These are phyloP conservation scores for Aspergillus felis DNA, from an alignment of 2,329 filamentous ascomycete genomes.

Conservation along the genomic window DNA sequence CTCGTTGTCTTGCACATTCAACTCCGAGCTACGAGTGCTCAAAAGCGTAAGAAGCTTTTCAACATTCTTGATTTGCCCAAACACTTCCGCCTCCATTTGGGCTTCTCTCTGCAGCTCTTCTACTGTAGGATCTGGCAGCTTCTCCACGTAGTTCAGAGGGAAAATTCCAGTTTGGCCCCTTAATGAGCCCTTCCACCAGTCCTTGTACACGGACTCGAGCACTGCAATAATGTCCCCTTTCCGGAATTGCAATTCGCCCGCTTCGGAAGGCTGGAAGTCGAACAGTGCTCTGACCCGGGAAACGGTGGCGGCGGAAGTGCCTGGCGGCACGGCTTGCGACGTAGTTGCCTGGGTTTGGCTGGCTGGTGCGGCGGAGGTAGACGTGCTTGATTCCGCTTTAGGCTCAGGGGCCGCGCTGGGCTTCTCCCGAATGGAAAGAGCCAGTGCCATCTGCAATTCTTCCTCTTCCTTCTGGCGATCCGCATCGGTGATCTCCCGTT, in stretches of 20 bases:
- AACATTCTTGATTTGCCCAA: conserved; percentile 72
- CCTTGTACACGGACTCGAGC: conserved; percentile 95
- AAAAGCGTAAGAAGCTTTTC: conserved; percentile 81
- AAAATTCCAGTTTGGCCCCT: conserved; percentile 96
- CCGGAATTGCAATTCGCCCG: conserved; percentile 90
- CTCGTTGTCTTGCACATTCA: conserved; percentile 88
- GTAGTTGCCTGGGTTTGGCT: conserved; percentile 40
- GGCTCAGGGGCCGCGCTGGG: conserved; percentile 35
- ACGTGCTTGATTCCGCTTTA: conserved; percentile 34
- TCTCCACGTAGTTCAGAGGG: conserved; percentile 97
- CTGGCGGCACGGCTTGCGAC: conserved; percentile 63
- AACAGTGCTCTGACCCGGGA: conserved; percentile 90
- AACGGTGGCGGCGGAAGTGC: conserved; percentile 93
- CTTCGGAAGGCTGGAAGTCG: conserved; percentile 91
- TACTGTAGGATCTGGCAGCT: conserved; percentile 86
- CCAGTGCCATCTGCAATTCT: conserved; percentile 92
- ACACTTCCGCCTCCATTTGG: conserved; percentile 84
- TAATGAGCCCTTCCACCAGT: conserved; percentile 98
- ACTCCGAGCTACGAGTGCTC: conserved; percentile 77
- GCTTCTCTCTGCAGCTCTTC: conserved; percentile 94
- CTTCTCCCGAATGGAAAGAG: conserved; percentile 88
- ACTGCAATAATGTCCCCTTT: conserved; percentile 98
- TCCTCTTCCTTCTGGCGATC: conserved; percentile 96
- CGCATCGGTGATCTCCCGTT: conserved; percentile 82
- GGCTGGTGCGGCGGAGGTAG: conserved; percentile 36